Percentiles rank a stretch among this genome's conserved stretches.
Evolutionary conservation across 257 asterid species (phyloP).

Genomic region (Mitragyna speciosa): DNA sequence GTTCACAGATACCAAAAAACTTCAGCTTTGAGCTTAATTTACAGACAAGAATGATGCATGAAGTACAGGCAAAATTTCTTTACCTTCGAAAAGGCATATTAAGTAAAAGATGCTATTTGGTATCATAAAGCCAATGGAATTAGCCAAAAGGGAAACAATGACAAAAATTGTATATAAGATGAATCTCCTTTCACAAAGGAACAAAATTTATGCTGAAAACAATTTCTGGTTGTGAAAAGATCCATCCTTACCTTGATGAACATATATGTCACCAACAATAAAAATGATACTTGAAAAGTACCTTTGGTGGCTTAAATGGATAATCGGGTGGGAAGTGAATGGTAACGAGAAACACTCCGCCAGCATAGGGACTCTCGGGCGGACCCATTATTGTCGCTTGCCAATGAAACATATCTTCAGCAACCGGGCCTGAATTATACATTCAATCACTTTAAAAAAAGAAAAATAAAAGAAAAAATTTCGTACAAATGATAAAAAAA

Average conservation of each 20-base stretch:
- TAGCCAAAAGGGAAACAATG: background rate
- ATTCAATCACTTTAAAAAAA: background rate
- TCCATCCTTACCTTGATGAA: background rate
- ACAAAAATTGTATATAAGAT: background rate
- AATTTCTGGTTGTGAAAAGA: background rate
- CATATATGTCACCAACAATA: background rate
- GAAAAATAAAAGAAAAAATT: background rate
- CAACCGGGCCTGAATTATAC: slow-evolving; percentile 38
- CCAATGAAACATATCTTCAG: slow-evolving; percentile 51
- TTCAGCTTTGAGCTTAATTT: background rate
- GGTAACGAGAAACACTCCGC: slow-evolving; percentile 48
- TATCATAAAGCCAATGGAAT: background rate
- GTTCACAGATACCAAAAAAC: background rate
- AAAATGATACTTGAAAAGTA: slow-evolving; percentile 5
- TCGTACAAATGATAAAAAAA: background rate
- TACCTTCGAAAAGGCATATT: background rate
- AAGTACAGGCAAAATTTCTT: background rate
- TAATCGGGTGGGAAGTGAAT: slow-evolving; percentile 45
- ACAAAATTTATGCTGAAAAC: background rate
- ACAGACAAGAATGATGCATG: too few relatives aligned
- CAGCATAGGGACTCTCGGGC: slow-evolving; percentile 46
- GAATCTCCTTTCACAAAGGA: background rate
- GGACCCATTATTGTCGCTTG: slow-evolving; percentile 51
- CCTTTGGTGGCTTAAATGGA: slow-evolving; percentile 50
- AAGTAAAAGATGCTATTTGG: background rate